Evolutionary conservation across 495 filamentous ascomycete species (phyloP), one percentile per base, ranked within the genome.

Genomic region (Aspergillus heteromorphus): DNA sequence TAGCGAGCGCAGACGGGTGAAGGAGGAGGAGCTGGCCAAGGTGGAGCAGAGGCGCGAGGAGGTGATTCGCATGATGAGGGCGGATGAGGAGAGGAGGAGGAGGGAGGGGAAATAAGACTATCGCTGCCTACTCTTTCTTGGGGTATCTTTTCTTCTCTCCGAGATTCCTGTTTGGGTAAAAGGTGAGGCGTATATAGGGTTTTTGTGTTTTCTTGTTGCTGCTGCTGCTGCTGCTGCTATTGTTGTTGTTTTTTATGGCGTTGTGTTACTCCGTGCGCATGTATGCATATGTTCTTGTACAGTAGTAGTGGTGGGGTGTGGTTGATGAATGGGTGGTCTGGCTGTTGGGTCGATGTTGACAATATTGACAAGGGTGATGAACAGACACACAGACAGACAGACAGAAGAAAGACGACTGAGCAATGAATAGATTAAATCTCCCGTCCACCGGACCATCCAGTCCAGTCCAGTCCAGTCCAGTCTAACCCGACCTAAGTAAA

Each of bases 1-100:
- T 57, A 77, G 86, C 58, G 80, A 89, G 71, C 78, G 91, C 61
- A 76, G 79, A 48, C 71, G 72, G 36, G 79, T 83, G 73, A 68
- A 79, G 45, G 84, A 87, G 68, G 74, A 77, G 49, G 85, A 87
- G 47, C 76, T 81, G 50, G 71, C 65, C 23, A 56, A 49, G 40
- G 72, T 75, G 2, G 72, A 74, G 62, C 69, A 73, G 69, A 58
- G 76, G 52, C 65, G 74, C 54, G 69, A 68, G 64, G 72, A 74
- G 57, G 71, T 70, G 36, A 77, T 74, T 52, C 60, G 49, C 58
- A 79, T 83, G 76, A 79, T 83, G 79, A 77, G 75, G 64, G 73
- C 78, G 65, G 77, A 79, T 68, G 68, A 79, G 52, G 72, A 69
- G 55, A 65, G 66, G 55, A 62, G 60, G 58, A 49, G 51, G 60